These are phyloP conservation scores for Pilatotrama ljubarskyi DNA, from an alignment of 768 basidiomycete species.

Conservation along the genomic window DNA sequence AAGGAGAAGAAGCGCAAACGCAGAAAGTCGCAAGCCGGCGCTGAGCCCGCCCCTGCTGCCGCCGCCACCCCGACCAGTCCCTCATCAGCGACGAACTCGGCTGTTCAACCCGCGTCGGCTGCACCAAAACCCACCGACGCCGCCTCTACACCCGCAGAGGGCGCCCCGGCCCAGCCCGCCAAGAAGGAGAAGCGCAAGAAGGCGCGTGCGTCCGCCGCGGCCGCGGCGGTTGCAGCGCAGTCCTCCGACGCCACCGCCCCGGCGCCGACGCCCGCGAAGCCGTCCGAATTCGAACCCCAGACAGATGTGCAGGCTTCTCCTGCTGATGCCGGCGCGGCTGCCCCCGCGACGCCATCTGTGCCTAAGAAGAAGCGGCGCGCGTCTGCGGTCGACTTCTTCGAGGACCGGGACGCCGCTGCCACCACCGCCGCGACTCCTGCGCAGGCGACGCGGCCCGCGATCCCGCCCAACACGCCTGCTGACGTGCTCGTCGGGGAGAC, in stretches of 20 bases:
- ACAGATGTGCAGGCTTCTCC: neutral
- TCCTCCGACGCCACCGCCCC: constrained; percentile 12
- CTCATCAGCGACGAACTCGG: neutral
- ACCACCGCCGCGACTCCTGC: constrained; percentile 7
- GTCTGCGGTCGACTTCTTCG: constrained; percentile 30
- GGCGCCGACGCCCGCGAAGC: neutral
- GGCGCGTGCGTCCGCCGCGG: constrained; percentile 11
- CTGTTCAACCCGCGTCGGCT: neutral
- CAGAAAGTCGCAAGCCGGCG: constrained; percentile 8
- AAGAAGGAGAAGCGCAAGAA: constrained; percentile 24
- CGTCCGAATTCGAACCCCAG: neutral
- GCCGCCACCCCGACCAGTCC: neutral
- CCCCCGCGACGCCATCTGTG: constrained; percentile 20
- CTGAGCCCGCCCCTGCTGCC: constrained; percentile 3
- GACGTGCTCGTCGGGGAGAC: constrained; percentile 22
- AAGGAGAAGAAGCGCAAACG: constrained; percentile 27
- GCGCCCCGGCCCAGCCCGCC: constrained; percentile 2
- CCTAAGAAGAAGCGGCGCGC: constrained; percentile 25
- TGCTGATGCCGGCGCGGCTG: constrained; percentile 11
- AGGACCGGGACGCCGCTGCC: constrained; percentile 21
- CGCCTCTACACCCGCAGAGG: neutral
- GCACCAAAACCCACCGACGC: neutral
- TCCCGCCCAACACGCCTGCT: constrained; percentile 30
- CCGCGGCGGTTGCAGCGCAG: neutral
- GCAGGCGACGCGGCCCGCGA: constrained; percentile 1